phyloP scores from a whole-genome alignment of 1,284 basidiomycete genomes.

The Naganishia liquefaciens region DNA sequence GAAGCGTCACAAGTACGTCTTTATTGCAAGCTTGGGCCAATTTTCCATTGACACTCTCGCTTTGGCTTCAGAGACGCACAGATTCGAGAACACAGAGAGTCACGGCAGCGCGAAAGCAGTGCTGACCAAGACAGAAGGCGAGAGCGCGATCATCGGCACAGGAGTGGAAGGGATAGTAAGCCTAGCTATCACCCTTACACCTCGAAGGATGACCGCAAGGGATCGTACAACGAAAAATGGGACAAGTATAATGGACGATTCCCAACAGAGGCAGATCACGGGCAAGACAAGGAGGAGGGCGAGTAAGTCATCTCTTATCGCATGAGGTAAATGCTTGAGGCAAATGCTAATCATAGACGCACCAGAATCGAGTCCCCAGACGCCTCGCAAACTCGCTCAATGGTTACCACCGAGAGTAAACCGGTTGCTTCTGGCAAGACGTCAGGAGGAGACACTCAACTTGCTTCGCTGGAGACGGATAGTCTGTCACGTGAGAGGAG shows the following conservation, averaged over 20 bases:
- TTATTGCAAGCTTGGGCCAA: background rate
- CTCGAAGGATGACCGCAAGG: background rate
- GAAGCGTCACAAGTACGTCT: conserved; percentile 19
- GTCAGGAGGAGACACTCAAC: background rate
- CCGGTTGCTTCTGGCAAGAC: conserved; percentile 18
- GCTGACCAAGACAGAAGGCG: conserved; percentile 27
- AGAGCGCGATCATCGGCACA: conserved; percentile 1
- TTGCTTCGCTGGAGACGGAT: too few relatives aligned
- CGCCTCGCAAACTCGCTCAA: too few relatives aligned
- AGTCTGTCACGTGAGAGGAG: too few relatives aligned
- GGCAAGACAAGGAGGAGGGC: conserved; percentile 36
- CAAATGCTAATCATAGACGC: background rate
- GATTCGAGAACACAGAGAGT: conserved; percentile 49
- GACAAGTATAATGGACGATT: conserved; percentile 5
- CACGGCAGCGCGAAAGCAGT: conserved; percentile 41
- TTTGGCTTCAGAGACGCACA: conserved; percentile 45
- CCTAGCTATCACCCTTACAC: background rate
- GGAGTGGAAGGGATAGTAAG: conserved; percentile 12
- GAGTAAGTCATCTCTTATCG: conserved; percentile 25
- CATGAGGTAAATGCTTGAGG: too few relatives aligned
- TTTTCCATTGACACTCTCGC: conserved; percentile 39
- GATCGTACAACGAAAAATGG: conserved; percentile 26
- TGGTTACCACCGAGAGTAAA: background rate
- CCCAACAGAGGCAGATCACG: conserved; percentile 18
- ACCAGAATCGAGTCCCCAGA: conserved; percentile 5